Evolutionary conservation across 352 stramenopile species (phyloP).

Genomic region (Phytophthora litchii): DNA sequence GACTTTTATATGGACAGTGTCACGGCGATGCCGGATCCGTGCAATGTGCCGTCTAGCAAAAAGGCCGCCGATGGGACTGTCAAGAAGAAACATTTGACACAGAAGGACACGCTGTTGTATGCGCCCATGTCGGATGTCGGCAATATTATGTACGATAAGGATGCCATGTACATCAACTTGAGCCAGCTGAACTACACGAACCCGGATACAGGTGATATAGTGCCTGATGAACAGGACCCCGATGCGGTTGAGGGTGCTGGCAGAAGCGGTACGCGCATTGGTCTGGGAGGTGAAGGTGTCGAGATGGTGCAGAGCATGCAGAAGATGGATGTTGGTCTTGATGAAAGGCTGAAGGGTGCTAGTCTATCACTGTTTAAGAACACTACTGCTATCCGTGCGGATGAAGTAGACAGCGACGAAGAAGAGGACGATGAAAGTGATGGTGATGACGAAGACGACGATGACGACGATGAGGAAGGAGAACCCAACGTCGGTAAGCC

Average conservation of each 20-base stretch:
- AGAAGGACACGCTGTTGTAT: constrained; percentile 95
- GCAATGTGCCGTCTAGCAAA: constrained; percentile 89
- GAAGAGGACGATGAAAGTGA: constrained; percentile 56
- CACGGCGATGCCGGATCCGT: constrained; percentile 96
- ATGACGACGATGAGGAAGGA: constrained; percentile 54
- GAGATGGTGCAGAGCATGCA: constrained; percentile 97
- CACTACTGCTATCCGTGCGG: constrained; percentile 80
- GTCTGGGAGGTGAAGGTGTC: constrained; percentile 79
- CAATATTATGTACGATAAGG: constrained; percentile 98
- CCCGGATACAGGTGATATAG: constrained; percentile 79
- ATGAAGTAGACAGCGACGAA: constrained; percentile 77
- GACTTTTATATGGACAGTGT: constrained; percentile 97
- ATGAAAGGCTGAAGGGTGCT: constrained; percentile 94
- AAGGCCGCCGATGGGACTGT: constrained; percentile 50
- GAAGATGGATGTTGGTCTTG: constrained; percentile 87
- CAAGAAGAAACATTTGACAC: constrained; percentile 90
- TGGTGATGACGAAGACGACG: constrained; percentile 51
- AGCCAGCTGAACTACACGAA: constrained; percentile 95
- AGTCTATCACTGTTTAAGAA: constrained; percentile 97
- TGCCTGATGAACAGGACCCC: constrained; percentile 61
- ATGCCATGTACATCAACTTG: constrained; percentile 99
- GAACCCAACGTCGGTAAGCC: constrained; percentile 62
- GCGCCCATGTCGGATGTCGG: constrained; percentile 95
- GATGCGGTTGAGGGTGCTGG: constrained; percentile 26
- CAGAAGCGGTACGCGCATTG: constrained; percentile 40